These are phyloP conservation scores for Chaetomium olivaceum DNA, from an alignment of 2,329 filamentous ascomycete species.

Conservation along the genomic window DNA sequence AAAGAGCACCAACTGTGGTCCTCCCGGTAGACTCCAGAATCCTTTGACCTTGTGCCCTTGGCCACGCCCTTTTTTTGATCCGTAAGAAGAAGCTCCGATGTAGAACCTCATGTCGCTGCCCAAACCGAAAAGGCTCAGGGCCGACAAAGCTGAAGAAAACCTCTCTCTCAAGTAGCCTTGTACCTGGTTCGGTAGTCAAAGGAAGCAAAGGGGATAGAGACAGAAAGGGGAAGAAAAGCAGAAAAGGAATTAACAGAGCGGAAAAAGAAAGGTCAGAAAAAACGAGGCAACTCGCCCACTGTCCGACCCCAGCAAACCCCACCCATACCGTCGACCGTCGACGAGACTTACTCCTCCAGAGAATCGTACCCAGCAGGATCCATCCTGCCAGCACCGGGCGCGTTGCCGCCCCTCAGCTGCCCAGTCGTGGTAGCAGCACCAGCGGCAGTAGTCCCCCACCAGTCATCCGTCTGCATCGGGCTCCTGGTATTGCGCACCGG, in stretches of 20 bases:
- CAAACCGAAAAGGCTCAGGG: neutral
- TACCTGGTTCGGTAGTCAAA: neutral
- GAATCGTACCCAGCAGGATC: conserved; percentile 18
- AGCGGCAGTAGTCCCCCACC: conserved; percentile 7
- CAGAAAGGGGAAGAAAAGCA: no score
- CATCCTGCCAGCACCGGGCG: conserved; percentile 3
- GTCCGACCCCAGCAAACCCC: neutral
- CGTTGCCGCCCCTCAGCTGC: conserved; percentile 5
- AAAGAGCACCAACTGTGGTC: neutral
- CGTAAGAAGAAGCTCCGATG: neutral
- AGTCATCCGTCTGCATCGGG: conserved; percentile 4
- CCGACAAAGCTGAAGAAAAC: neutral
- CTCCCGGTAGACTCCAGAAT: neutral
- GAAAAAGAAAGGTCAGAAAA: neutral
- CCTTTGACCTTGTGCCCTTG: neutral
- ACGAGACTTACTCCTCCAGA: neutral
- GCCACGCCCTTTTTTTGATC: neutral
- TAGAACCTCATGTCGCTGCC: neutral
- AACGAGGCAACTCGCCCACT: neutral
- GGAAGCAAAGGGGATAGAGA: neutral
- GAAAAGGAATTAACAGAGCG: neutral
- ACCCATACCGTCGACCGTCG: neutral
- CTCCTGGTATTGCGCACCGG: conserved; percentile 14
- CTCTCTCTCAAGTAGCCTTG: neutral
- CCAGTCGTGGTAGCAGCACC: neutral